Conservation (phyloP, 2,329 filamentous ascomycete genomes). For the Daldinia sp. region DNA sequence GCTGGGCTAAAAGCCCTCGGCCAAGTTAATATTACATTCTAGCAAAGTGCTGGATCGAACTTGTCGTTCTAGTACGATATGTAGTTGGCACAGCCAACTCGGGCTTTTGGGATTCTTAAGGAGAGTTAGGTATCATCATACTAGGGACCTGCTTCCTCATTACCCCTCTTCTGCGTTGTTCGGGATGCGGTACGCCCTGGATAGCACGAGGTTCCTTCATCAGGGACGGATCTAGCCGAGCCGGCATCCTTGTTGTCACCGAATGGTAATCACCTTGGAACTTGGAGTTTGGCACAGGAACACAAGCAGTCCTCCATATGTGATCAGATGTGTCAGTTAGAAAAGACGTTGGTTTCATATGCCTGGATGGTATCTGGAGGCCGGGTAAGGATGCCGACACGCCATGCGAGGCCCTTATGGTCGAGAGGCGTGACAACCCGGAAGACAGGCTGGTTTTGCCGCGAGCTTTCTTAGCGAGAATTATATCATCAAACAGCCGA, state of each 20-base stretch:
- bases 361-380: constrained; percentile 53
- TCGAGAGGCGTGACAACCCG: constrained; percentile 72
- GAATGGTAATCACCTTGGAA: constrained; percentile 73
- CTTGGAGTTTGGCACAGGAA: constrained; percentile 70
- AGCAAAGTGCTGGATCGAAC: constrained; percentile 12
- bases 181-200: constrained; percentile 81
- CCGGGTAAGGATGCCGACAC: constrained; percentile 57
- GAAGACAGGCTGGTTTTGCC: constrained; percentile 75
- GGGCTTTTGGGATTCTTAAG: constrained; percentile 31
- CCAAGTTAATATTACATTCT: constrained; percentile 42
- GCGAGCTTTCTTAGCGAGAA: constrained; percentile 78
- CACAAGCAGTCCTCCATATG: constrained; percentile 78
- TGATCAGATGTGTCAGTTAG: constrained; percentile 81
- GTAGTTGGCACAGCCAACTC: constrained; percentile 18
- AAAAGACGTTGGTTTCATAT: constrained; percentile 66
- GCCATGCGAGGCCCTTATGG: constrained; percentile 68
- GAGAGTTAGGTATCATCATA: constrained; percentile 50
- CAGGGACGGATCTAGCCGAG: constrained; percentile 83
- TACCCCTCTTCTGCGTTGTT: constrained; percentile 63
- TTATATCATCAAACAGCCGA: constrained; percentile 85
- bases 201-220: constrained; percentile 95
- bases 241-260: constrained; percentile 75
- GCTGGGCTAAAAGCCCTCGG: not conserved
- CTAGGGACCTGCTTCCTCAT: constrained; percentile 67
- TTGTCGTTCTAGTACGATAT: constrained; percentile 8